A percentile compares a stretch with the other conserved stretches of the same genome.
Evolutionary conservation across 179 eudicot species (phyloP).

Genomic region (Actinidia polygama): DNA sequence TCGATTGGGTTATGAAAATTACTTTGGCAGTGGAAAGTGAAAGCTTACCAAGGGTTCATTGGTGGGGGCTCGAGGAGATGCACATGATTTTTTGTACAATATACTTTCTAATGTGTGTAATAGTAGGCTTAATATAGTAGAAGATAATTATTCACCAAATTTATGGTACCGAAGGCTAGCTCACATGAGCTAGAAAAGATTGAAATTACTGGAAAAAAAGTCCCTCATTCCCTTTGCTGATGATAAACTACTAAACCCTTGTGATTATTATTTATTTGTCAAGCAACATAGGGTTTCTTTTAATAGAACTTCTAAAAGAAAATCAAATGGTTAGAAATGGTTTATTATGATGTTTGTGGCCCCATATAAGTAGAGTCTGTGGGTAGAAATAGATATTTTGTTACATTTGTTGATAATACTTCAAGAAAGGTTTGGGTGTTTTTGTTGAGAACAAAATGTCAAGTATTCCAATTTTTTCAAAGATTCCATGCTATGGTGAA

Average conservation of each 20-base stretch:
- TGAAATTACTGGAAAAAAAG: no score
- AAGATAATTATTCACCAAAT: no score
- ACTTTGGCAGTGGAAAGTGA: no score
- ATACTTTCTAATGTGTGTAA: background rate
- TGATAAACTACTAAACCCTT: background rate
- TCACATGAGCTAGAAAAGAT: background rate
- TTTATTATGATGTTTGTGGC: background rate
- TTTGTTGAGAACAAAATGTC: background rate
- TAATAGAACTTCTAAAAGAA: background rate
- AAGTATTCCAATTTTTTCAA: background rate
- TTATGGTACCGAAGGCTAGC: no score
- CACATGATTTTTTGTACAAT: no score
- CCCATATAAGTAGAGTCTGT: background rate
- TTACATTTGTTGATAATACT: background rate
- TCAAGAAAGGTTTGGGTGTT: background rate
- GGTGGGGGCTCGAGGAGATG: no score
- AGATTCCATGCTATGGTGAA: background rate
- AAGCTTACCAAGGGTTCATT: no score
- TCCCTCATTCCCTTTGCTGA: background rate
- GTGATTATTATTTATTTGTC: background rate
- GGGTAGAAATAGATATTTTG: background rate
- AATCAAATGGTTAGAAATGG: no score
- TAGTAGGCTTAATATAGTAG: no score
- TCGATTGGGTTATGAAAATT: no score
- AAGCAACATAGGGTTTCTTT: background rate